Evolutionary conservation across 2,329 filamentous ascomycete species (phyloP).

Genomic region (Scytalidium lignicola): DNA sequence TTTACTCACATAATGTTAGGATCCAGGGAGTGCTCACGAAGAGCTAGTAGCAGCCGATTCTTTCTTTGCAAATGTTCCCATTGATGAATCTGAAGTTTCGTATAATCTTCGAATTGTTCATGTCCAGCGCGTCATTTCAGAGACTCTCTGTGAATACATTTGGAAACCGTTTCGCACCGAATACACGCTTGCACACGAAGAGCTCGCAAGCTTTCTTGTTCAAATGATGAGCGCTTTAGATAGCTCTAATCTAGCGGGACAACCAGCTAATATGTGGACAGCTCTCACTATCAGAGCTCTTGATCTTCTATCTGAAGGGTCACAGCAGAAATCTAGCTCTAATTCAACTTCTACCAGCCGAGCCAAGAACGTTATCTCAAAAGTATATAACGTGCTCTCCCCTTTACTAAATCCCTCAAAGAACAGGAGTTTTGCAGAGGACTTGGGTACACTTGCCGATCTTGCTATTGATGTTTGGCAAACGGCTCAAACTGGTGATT

Average conservation of each 20-base stretch:
- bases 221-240: conserved; percentile 6
- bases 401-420: conserved; percentile 8
- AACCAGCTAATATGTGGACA: conserved; percentile 11
- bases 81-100: conserved; percentile 10
- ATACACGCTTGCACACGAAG: conserved; percentile 2
- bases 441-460: conserved; percentile 6
- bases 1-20: conserved; percentile 8
- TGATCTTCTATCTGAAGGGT: neutral
- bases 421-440: conserved; percentile 2
- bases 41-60: conserved; percentile 5
- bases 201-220: conserved; percentile 4
- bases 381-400: conserved; percentile 2
- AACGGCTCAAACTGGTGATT: conserved; percentile 6
- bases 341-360: neutral
- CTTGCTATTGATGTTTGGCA: conserved; percentile 11
- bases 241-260: conserved; percentile 4
- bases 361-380: conserved; percentile 6
- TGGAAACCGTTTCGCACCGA: conserved; percentile 12
- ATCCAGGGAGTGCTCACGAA: conserved; percentile 5
- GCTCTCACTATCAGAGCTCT: conserved; percentile 13
- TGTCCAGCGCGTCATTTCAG: conserved; percentile 12
- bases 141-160: conserved; percentile 9
- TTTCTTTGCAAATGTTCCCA: conserved; percentile 9
- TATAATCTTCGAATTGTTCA: conserved; percentile 8
- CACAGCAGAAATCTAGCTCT: neutral